Percentiles rank a stretch among this genome's conserved stretches.
Evolutionary conservation across 257 asterid species (phyloP).

Genomic region (Nicotiana benthamiana): DNA sequence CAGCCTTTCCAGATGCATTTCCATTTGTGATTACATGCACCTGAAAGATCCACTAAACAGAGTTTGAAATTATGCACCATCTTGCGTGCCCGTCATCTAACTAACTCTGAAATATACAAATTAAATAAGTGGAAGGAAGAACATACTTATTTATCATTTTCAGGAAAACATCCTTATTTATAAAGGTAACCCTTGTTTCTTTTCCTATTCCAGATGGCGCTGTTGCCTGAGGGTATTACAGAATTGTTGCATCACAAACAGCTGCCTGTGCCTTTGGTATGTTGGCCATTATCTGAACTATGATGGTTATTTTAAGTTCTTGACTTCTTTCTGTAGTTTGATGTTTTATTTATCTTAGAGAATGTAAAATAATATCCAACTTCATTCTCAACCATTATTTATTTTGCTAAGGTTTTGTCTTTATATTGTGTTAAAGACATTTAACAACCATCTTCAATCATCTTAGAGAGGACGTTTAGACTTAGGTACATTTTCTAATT

Average conservation of each 20-base stretch:
- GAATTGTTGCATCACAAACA: slow-evolving; percentile 72
- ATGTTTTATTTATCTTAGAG: background rate
- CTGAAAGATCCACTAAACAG: background rate
- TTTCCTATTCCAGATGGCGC: slow-evolving; percentile 65
- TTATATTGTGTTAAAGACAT: background rate
- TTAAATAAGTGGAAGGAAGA: background rate
- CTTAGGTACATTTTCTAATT: background rate
- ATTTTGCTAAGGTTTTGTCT: background rate
- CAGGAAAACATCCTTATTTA: background rate
- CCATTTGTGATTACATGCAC: background rate
- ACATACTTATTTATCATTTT: background rate
- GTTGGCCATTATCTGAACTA: slow-evolving; percentile 9
- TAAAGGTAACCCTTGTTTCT: background rate
- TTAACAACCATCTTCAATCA: background rate
- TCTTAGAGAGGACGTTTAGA: background rate
- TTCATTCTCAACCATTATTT: background rate
- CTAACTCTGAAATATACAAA: background rate
- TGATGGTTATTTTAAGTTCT: background rate
- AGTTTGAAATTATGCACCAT: background rate
- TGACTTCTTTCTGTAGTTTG: background rate
- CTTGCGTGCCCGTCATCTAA: background rate
- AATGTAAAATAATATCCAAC: background rate
- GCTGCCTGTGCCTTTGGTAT: slow-evolving; percentile 69
- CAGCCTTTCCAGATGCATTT: background rate
- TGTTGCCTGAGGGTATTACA: slow-evolving; percentile 84